These are phyloP conservation scores for Coemansia sp. DNA, from an alignment of 192 early-diverging fungal species.

Conservation along the genomic window DNA sequence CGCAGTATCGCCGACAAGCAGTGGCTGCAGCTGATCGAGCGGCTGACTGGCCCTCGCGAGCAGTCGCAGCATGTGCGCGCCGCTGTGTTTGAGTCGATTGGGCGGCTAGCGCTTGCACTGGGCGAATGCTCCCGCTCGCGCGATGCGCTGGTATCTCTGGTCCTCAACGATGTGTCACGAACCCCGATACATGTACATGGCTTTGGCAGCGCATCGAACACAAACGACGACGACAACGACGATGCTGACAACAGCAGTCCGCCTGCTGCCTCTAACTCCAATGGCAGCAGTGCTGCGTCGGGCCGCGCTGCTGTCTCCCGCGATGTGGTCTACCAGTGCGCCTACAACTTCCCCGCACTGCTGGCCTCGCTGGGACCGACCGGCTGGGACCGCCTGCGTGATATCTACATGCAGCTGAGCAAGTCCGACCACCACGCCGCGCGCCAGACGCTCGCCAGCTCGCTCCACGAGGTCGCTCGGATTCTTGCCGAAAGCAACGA, in stretches of 20 bases:
- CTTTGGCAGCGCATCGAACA: constrained; percentile 15
- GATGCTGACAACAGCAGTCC: constrained; percentile 13
- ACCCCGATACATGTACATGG: constrained; percentile 17
- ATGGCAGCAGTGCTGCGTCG: neutral
- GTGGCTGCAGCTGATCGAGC: constrained; percentile 49
- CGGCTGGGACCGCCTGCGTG: constrained; percentile 53
- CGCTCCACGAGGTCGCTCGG: constrained; percentile 54
- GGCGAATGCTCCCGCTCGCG: constrained; percentile 41
- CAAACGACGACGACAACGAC: constrained; percentile 20
- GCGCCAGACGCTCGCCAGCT: constrained; percentile 50
- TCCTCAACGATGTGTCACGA: constrained; percentile 32
- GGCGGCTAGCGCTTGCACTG: constrained; percentile 46
- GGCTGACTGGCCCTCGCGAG: constrained; percentile 49
- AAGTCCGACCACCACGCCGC: constrained; percentile 53
- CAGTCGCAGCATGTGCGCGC: constrained; percentile 52
- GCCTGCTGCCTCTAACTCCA: too few species aligned
- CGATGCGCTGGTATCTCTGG: constrained; percentile 37
- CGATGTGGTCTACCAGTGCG: constrained; percentile 51
- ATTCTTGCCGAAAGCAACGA: constrained; percentile 23
- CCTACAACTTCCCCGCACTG: constrained; percentile 54
- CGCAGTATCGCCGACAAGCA: constrained; percentile 41
- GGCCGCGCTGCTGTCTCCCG: constrained; percentile 23
- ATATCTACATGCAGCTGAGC: constrained; percentile 52
- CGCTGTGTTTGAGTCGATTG: constrained; percentile 50
- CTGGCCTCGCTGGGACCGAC: constrained; percentile 25